phyloP scores from a whole-genome alignment of 176 grass and related monocot species.

The Miscanthus lutarioriparius region DNA sequence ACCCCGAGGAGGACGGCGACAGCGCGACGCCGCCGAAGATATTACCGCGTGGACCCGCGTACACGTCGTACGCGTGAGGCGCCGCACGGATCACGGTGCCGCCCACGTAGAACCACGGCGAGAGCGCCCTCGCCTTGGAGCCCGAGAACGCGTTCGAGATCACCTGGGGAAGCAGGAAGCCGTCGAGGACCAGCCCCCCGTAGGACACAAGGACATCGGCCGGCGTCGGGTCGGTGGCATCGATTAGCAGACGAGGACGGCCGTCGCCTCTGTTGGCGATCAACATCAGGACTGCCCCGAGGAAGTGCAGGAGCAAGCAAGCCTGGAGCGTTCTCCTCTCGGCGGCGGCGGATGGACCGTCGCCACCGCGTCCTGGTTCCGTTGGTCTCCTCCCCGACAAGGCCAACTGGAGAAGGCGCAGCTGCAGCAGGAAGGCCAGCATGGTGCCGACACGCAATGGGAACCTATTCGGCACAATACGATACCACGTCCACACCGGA shows the following conservation, averaged over 20 bases:
- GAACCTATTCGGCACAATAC: not conserved
- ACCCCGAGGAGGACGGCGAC: constrained; percentile 37
- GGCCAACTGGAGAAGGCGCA: constrained; percentile 40
- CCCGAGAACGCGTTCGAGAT: not conserved
- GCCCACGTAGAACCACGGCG: constrained; percentile 30
- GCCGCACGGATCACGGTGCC: constrained; percentile 14
- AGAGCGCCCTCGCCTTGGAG: not conserved
- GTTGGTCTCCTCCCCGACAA: not conserved
- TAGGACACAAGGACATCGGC: constrained; percentile 11
- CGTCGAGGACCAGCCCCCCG: constrained; percentile 3
- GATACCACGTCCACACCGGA: not conserved
- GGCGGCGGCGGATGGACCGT: not conserved
- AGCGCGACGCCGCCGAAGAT: not conserved
- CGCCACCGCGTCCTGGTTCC: not conserved
- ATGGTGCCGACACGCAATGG: not conserved
- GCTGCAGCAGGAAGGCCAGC: constrained; percentile 42
- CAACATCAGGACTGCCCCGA: constrained; percentile 14
- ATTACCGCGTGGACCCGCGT: not conserved
- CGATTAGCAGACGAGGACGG: not conserved
- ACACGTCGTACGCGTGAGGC: constrained; percentile 14
- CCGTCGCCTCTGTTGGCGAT: not conserved
- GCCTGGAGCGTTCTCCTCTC: constrained; percentile 29
- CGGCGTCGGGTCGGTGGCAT: not conserved
- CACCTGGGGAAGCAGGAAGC: constrained; percentile 30
- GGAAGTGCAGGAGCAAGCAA: constrained; percentile 32